Evolutionary conservation across 441 rosid species (phyloP).

Genomic region (Kokia cookei): DNA sequence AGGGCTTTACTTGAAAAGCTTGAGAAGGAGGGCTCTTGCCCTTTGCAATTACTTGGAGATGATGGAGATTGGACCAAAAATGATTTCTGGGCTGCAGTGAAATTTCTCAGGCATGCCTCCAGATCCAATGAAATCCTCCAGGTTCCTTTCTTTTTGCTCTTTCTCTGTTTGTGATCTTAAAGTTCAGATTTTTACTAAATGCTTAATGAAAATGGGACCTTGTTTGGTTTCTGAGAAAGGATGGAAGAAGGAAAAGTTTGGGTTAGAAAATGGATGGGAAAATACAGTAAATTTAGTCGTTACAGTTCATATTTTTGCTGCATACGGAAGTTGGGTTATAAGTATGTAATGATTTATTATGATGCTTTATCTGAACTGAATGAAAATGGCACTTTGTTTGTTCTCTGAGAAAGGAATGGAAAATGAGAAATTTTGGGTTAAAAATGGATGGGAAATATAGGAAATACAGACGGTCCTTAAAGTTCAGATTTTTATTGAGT

Average conservation of each 20-base stretch:
- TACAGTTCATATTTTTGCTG: neutral
- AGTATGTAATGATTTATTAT: neutral
- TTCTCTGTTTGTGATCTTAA: neutral
- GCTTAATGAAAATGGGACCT: neutral
- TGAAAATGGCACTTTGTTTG: neutral
- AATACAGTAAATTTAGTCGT: neutral
- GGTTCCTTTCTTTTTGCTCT: constrained; percentile 25
- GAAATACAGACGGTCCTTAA: neutral
- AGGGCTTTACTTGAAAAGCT: constrained; percentile 36
- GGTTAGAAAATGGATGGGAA: neutral
- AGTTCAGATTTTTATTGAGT: neutral
- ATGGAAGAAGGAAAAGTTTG: neutral
- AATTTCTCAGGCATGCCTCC: constrained; percentile 43
- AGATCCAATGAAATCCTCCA: constrained; percentile 44
- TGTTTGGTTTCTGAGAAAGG: neutral
- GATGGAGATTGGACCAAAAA: constrained; percentile 68
- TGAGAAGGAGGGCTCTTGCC: constrained; percentile 27
- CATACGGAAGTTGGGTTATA: neutral
- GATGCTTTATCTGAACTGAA: neutral
- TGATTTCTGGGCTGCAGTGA: constrained; percentile 54
- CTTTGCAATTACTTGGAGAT: constrained; percentile 46
- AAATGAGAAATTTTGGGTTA: neutral
- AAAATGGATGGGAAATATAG: neutral
- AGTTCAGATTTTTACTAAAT: neutral
- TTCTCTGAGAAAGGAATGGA: neutral